These are phyloP conservation scores for Vigna angularis DNA, from an alignment of 306 rosid genomes.

Conservation along the genomic window DNA sequence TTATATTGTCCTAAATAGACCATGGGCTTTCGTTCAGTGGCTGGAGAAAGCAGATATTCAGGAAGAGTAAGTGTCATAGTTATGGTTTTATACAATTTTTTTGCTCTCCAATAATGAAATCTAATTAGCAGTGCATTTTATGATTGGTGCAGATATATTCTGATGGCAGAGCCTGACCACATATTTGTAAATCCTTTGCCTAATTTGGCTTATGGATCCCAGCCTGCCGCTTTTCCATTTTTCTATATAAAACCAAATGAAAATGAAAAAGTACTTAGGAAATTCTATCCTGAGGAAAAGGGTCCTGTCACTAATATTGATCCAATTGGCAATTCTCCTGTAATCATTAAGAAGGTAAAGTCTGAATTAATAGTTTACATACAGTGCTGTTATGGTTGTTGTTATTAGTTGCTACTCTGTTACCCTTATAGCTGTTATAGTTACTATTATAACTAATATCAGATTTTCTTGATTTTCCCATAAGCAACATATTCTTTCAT, in stretches of 20 bases:
- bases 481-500: conserved; percentile 13
- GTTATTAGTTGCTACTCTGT: conserved; percentile 9
- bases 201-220: conserved; percentile 70
- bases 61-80: conserved; percentile 69
- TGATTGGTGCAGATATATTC: conserved; percentile 83
- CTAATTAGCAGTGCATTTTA: conserved; percentile 43
- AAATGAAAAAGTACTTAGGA: conserved; percentile 73
- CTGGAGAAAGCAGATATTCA: conserved; percentile 84
- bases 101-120: conserved; percentile 39
- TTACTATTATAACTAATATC: neutral
- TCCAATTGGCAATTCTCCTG: conserved; percentile 98
- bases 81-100: conserved; percentile 16
- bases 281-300: conserved; percentile 74
- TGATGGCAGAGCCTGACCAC: conserved; percentile 99
- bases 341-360: conserved; percentile 83
- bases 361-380: conserved; percentile 39
- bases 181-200: conserved; percentile 83
- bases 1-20: conserved; percentile 88
- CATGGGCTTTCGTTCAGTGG: conserved; percentile 99
- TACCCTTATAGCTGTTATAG: conserved; percentile 19
- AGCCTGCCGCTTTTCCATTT: conserved; percentile 81
- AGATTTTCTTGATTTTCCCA: conserved; percentile 17
- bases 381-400: conserved; percentile 1
- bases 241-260: conserved; percentile 82
- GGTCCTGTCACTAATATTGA: conserved; percentile 87